Evolutionary conservation across 768 basidiomycete species (phyloP).

Genomic region (Gymnopilus dilepis): DNA sequence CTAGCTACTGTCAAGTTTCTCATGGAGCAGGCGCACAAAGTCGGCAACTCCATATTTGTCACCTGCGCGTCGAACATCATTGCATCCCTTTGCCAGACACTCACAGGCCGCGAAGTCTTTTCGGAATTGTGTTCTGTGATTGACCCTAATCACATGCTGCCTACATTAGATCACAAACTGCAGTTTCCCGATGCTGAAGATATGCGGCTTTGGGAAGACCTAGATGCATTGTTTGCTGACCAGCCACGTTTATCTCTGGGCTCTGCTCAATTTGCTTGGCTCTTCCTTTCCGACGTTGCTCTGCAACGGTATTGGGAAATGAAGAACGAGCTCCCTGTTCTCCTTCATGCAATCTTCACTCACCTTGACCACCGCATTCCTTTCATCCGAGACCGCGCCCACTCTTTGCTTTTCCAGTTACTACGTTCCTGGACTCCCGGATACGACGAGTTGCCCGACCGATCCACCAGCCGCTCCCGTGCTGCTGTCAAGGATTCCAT

Average conservation of each 20-base stretch:
- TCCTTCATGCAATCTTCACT: slow-evolving; percentile 81
- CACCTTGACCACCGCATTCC: slow-evolving; percentile 81
- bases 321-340: slow-evolving; percentile 66
- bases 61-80: slow-evolving; percentile 81
- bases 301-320: slow-evolving; percentile 80
- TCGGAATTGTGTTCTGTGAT: slow-evolving; percentile 86
- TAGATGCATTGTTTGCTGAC: slow-evolving; percentile 76
- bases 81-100: slow-evolving; percentile 81
- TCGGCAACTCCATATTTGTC: slow-evolving; percentile 80
- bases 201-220: slow-evolving; percentile 78
- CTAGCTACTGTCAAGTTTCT: slow-evolving; percentile 83
- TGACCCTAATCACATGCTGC: slow-evolving; percentile 85
- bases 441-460: slow-evolving; percentile 74
- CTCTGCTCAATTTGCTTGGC: slow-evolving; percentile 86
- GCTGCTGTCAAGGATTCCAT: slow-evolving; percentile 56
- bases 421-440: slow-evolving; percentile 83
- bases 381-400: slow-evolving; percentile 73
- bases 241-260: slow-evolving; percentile 74
- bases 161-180: slow-evolving; percentile 73
- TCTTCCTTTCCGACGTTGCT: slow-evolving; percentile 81
- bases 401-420: slow-evolving; percentile 83
- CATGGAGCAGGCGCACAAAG: slow-evolving; percentile 85
- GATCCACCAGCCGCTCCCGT: slow-evolving; percentile 52
- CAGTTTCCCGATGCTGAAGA: slow-evolving; percentile 67
- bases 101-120: slow-evolving; percentile 73